Base-by-base conservation (phyloP, 106 monocot genomes). In the Apostasia ramifera region DNA sequence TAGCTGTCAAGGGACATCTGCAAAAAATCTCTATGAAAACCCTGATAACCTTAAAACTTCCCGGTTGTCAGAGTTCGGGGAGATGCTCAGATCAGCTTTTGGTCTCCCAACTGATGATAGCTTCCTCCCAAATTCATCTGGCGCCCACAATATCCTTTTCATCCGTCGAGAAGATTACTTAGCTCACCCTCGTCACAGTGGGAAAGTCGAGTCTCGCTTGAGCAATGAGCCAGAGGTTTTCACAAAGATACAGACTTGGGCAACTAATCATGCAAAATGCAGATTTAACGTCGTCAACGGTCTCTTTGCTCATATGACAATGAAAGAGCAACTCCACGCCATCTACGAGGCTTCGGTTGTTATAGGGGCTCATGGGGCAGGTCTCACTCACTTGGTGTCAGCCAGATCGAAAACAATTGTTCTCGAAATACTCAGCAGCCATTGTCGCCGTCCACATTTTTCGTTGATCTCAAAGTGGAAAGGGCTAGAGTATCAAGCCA, bases 291-390 rank as follows among this genome's bases (percentile, higher is more conserved):
- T 94, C 4, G 61, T 90, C 14, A 94, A 94, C 62, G 94, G 94
- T 66, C 61, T 90, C 15, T 94, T 94, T 77, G 94, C 87, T 2
- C 94, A 91, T 71, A 94, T 94, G 94, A 38, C 63, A 9, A 81
- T 94, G 90, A 85, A 77, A 61, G 94, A 94, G 59, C 94, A 94
- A 68, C 74, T 94, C 38, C 70, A 47, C 43, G 85, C 82, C 5
- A 81, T 91, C 59, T 78, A 73, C n/a, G 85, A 91, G 58, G 94
- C 94, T 70, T 87, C 87, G 6, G 85, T 94, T 44, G 85, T 94
- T 4, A 78, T 94, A 48, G 94, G 94, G 5, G 94, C 94, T 42
- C 94, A 94, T 69, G 94, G 94, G 6, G 94, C 94, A 26, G 94
- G 94, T 44, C 82, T 94, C 46, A 94, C 91, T 14, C 90, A 91